Evolutionary conservation across 2,329 filamentous ascomycete species (phyloP).

Genomic region (Leptographium wingfieldii): DNA sequence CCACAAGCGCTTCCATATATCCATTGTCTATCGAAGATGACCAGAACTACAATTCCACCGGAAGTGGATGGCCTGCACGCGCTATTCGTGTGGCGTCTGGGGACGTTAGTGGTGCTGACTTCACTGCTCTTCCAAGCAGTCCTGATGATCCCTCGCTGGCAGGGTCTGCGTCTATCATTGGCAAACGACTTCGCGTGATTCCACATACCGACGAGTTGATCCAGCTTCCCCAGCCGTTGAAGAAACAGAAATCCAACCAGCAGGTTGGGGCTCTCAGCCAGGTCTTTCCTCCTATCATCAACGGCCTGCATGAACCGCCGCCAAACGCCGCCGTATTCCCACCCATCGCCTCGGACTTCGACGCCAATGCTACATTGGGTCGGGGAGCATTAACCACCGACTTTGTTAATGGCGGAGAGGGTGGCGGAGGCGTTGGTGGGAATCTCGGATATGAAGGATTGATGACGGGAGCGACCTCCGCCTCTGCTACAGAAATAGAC

Average conservation of each 20-base stretch:
- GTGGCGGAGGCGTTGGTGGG: neutral
- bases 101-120: neutral
- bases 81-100: constrained; percentile 6
- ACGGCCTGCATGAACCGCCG: constrained; percentile 49
- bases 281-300: constrained; percentile 52
- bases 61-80: constrained; percentile 3
- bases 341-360: constrained; percentile 47
- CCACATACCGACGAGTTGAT: constrained; percentile 47
- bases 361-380: constrained; percentile 30
- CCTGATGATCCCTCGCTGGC: constrained; percentile 26
- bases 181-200: constrained; percentile 10
- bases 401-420: constrained; percentile 17
- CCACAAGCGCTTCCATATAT: neutral
- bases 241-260: constrained; percentile 49
- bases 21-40: neutral
- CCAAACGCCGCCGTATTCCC: constrained; percentile 50
- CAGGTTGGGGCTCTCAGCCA: constrained; percentile 22
- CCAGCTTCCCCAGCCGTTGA: constrained; percentile 50
- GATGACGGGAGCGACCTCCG: constrained; percentile 10
- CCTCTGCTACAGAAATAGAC: constrained; percentile 13
- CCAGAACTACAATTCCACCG: neutral
- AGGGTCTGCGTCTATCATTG: constrained; percentile 1
- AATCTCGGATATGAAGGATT: constrained; percentile 4
- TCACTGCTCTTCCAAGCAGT: constrained; percentile 7
- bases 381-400: constrained; percentile 30